Base-by-base conservation (phyloP, 257 asterid species). In the Asclepias syriaca region DNA sequence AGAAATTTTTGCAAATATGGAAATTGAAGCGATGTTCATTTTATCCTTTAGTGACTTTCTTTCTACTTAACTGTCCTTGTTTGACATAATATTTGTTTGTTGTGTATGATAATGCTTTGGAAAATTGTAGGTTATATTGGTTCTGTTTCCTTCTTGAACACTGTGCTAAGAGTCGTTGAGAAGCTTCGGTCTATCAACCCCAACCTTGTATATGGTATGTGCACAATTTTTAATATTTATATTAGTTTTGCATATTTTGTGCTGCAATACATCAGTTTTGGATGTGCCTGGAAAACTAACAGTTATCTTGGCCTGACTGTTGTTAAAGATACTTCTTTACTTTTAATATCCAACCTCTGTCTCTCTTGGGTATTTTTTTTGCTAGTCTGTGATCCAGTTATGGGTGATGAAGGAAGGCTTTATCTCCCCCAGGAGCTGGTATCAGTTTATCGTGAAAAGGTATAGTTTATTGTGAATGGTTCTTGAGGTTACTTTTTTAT, bases 361-460 rank as follows among this genome's bases (percentile, higher is more conserved):
- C 24, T 40, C 59, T 54, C 58, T 18, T 21, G 7, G 65, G 77
- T 56, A 74, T 40, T 73, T 56, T 79, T 65, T 70, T 86, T 80
- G 61, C 69, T 88, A 95, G 99, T 92, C 70, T 92, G 99, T 86
- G 99, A 95, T 85, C 98, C 99, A 57, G 97, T 95, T 74, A 80
- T 95, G 86, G 99, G 99, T 16, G 99, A 95, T 80, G 96, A 95
- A 82, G 99, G 97, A 83, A 95, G 87, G 87, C 96, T 92, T 77
- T 95, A 95, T 74, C 96, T 95, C 43, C 96, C 99, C 49, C 92
- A 73, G 78, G 99, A 92, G 76, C 81, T 92, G 85, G 90, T 88
- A 56, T 84, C 96, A n/a, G 96, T 92, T 50, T 92, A 90, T 78
- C 91, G 90, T n/a, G 96, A 92, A 84, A 95, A 92, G 98, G 99